A percentile compares a stretch with the other conserved stretches of the same genome.
Conservation (phyloP, 2,329 filamentous ascomycete genomes). For the Botrytis byssoidea region DNA sequence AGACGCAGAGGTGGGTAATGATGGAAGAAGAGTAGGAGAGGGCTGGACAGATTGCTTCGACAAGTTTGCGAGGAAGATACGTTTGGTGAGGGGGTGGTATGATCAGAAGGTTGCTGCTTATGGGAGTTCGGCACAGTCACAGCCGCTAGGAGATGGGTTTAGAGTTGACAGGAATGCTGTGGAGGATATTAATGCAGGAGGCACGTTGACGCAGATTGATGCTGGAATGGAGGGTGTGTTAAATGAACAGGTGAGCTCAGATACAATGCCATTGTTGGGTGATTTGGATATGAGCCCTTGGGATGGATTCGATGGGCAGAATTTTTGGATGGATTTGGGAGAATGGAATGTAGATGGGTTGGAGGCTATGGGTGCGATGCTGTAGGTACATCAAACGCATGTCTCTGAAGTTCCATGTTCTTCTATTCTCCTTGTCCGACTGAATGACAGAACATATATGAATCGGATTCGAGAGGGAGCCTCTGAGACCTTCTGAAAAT, state of each 20-base stretch:
- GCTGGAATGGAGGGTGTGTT: background rate
- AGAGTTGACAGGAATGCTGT: background rate
- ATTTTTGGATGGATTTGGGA: slow-evolving; percentile 3
- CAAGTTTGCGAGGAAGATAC: slow-evolving; percentile 14
- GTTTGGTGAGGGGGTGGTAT: background rate
- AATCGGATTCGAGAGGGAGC: background rate
- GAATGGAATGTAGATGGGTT: slow-evolving; percentile 6
- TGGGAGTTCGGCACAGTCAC: background rate
- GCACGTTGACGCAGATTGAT: background rate
- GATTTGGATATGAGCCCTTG: background rate
- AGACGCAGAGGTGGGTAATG: background rate
- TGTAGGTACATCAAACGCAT: background rate
- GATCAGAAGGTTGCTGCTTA: background rate
- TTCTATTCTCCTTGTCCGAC: background rate
- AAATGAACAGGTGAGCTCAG: background rate
- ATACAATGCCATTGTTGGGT: background rate
- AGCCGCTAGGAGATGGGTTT: background rate
- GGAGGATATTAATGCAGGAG: background rate
- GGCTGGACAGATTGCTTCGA: slow-evolving; percentile 13
- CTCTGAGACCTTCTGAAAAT: background rate
- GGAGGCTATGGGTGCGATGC: background rate
- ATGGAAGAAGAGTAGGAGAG: background rate
- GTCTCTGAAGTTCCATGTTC: background rate
- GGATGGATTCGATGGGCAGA: background rate
- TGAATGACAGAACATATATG: background rate